Base-by-base conservation (phyloP, 2,329 filamentous ascomycete species). In the Bertia moriformis region DNA sequence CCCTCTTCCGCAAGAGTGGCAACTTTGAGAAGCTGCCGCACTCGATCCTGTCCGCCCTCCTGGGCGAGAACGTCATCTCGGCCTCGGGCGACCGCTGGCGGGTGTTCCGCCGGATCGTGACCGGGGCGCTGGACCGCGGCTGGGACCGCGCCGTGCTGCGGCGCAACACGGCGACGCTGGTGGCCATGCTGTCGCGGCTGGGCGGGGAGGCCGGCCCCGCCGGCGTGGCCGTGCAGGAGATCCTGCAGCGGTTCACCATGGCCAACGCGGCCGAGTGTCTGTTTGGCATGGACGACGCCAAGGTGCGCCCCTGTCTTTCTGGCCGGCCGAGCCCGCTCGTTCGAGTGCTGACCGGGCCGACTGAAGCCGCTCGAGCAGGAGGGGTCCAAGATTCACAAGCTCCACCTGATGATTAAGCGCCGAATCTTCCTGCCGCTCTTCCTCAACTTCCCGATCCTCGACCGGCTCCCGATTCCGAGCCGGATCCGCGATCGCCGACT, bases 11-110 rank as follows among this genome's bases (percentile, higher is more conserved):
- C 7, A 65, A 61, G 46, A 55, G 53, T n/a, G 61, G 60, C 3
- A 62, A 59, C 41, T 53, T 61, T 38, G 51, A 55, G 19, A 63
- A 62, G 47, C 59, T 62, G 5, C 61, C 61, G 1, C 50, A 53
- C 41, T 55, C 52, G 38, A 52, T 62, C 7, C 46, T 62, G 30
- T 60, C 59, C 3, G 45, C 47, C 0, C 51, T 60, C 7, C 52
- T 60, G 0, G 59, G 59, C 4, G 58, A 61, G 38, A 61, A 62
- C 33, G 54, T 62, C 18, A 62, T 62, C 18, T 60, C 55, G 37
- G 49, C 57, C 4, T 51, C 54, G 39, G 59, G 56, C 2, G 48
- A 53, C 5, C 51, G 46, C 2, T 62, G 58, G 59, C 54, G 47
- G 41, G 45, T 47, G 3, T 62, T 56, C 41, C 50, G 48, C 1